Conservation (phyloP, 371 early-diverging fungal species). For the Capillidium rhysosporum region DNA sequence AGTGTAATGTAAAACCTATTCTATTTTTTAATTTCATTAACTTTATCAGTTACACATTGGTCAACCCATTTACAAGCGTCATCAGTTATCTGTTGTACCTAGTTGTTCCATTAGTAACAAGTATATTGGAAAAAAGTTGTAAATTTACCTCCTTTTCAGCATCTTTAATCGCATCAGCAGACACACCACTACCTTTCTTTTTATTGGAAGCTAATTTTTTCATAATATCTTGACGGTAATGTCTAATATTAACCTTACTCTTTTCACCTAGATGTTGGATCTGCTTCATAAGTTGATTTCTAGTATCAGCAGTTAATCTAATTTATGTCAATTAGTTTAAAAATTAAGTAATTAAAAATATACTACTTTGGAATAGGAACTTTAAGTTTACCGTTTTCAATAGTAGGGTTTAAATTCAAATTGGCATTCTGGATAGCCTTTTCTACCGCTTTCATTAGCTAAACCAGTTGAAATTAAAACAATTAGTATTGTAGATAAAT, state of each 20-base stretch:
- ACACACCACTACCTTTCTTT: not conserved
- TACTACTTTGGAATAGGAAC: conserved; percentile 76
- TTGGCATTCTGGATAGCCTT: conserved; percentile 64
- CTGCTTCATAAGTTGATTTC: not conserved
- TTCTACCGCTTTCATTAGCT: conserved; percentile 51
- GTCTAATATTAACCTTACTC: not conserved
- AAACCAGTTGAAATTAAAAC: not conserved
- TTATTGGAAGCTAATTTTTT: not conserved
- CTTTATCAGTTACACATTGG: too few species aligned
- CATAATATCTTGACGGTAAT: not conserved
- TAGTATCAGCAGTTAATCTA: conserved; percentile 1
- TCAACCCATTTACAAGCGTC: too few species aligned
- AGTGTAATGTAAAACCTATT: too few species aligned
- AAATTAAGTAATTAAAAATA: not conserved
- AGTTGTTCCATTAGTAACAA: not conserved
- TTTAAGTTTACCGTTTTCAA: conserved; percentile 41
- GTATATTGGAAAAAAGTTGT: not conserved
- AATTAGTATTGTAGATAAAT: not conserved
- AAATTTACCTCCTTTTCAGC: conserved; percentile 4
- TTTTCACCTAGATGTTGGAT: not conserved
- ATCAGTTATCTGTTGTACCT: not conserved
- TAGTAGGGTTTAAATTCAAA: conserved; percentile 60
- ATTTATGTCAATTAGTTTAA: not conserved
- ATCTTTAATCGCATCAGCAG: not conserved
- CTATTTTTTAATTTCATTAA: too few species aligned